Percentiles rank a stretch among this genome's conserved stretches.
Evolutionary conservation across 2,329 filamentous ascomycete genomes (phyloP).

Genomic region (Parastagonospora avenae): DNA sequence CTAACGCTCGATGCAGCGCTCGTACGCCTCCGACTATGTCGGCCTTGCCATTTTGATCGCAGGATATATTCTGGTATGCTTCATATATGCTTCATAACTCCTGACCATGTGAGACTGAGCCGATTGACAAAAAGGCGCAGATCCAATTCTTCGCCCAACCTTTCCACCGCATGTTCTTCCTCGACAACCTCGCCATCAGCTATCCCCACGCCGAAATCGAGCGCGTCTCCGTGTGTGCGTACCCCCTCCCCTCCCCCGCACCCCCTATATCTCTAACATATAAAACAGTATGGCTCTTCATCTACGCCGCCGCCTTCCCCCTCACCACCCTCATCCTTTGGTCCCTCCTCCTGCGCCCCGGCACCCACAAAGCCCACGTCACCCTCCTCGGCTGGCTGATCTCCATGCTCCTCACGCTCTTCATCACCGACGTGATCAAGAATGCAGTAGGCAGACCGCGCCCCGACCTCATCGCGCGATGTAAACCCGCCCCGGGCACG

Average conservation of each 20-base stretch:
- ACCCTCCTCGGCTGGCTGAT: constrained; percentile 81
- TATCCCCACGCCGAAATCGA: constrained; percentile 86
- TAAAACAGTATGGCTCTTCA: constrained; percentile 69
- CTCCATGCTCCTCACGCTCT: constrained; percentile 71
- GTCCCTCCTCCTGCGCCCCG: constrained; percentile 66
- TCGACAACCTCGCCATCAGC: constrained; percentile 82
- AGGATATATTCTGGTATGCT: constrained; percentile 66
- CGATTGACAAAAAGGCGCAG: constrained; percentile 46
- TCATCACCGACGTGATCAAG: constrained; percentile 87
- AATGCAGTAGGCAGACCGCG: constrained; percentile 83
- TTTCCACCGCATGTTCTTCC: constrained; percentile 92
- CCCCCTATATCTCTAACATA: constrained; percentile 8
- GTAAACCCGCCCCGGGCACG: constrained; percentile 69
- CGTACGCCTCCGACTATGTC: constrained; percentile 87
- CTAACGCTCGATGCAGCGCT: constrained; percentile 59
- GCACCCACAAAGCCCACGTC: constrained; percentile 81
- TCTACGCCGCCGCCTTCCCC: constrained; percentile 78
- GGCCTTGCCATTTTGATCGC: constrained; percentile 73
- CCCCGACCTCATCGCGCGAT: constrained; percentile 87
- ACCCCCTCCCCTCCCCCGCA: constrained; percentile 13
- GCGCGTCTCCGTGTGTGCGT: constrained; percentile 77
- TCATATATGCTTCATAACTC: no score
- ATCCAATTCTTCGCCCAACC: constrained; percentile 74
- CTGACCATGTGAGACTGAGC: not conserved
- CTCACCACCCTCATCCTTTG: constrained; percentile 68